A percentile compares a stretch with the other conserved stretches of the same genome.
Evolutionary conservation across 306 rosid species (phyloP).

Genomic region (Pterocarpus macrocarpus): DNA sequence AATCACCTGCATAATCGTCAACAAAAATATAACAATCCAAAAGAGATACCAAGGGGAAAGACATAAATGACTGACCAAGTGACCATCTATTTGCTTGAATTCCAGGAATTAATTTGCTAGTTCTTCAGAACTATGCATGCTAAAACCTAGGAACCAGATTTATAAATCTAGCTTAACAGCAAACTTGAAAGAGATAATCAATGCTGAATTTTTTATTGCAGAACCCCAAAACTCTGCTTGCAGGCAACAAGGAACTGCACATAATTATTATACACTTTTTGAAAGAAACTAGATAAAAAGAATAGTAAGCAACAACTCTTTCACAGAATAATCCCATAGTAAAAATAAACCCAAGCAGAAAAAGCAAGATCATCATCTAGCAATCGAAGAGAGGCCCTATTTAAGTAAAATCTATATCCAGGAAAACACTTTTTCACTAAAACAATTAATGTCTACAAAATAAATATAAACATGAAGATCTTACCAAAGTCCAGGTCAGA

Average conservation of each 20-base stretch:
- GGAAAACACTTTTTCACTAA: not conserved
- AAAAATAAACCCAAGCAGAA: slow-evolving; percentile 9
- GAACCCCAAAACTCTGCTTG: not conserved
- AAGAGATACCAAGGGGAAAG: slow-evolving; percentile 15
- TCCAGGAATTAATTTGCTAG: slow-evolving; percentile 14
- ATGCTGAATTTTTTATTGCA: no score
- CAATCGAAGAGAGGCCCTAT: slow-evolving; percentile 15
- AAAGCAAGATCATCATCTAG: slow-evolving; percentile 6
- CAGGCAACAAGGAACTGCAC: not conserved
- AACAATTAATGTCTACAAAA: not conserved
- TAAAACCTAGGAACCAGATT: slow-evolving; percentile 10
- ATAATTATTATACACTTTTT: not conserved
- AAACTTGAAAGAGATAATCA: slow-evolving; percentile 12
- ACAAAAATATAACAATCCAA: slow-evolving; percentile 32
- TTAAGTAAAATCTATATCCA: not conserved
- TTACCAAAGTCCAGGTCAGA: slow-evolving; percentile 89
- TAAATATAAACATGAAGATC: slow-evolving; percentile 34
- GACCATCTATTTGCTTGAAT: slow-evolving; percentile 29
- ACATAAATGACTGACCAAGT: slow-evolving; percentile 4
- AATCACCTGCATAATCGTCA: slow-evolving; percentile 66
- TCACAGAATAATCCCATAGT: not conserved
- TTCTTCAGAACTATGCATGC: slow-evolving; percentile 26
- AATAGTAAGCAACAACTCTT: slow-evolving; percentile 7
- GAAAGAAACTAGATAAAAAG: not conserved
- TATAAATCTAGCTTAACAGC: slow-evolving; percentile 24